These are phyloP conservation scores for Fragaria ananassa DNA, from an alignment of 306 rosid genomes.

Conservation along the genomic window DNA sequence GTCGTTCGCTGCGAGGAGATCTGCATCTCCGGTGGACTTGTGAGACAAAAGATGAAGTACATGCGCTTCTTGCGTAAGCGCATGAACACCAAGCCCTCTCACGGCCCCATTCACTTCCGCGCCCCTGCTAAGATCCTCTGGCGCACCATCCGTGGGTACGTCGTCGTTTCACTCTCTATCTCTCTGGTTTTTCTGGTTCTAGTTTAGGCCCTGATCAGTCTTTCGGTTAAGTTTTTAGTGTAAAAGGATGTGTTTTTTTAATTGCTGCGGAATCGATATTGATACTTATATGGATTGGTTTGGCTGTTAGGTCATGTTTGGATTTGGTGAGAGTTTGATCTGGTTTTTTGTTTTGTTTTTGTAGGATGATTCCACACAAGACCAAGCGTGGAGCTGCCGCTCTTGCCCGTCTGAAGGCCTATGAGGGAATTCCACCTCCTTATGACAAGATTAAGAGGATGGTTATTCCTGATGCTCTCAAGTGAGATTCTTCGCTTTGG, in stretches of 20 bases:
- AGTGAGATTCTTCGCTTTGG: conserved; percentile 34
- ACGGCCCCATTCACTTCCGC: conserved; percentile 74
- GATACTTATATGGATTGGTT: neutral
- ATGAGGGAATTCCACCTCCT: conserved; percentile 60
- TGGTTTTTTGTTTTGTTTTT: neutral
- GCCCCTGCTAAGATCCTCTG: conserved; percentile 76
- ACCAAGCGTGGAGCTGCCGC: conserved; percentile 67
- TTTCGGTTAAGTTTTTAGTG: too few species aligned
- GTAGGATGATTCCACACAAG: conserved; percentile 64
- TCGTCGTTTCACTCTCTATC: neutral
- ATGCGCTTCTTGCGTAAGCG: conserved; percentile 72
- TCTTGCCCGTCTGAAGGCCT: conserved; percentile 56
- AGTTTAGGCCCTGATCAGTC: neutral
- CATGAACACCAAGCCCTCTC: conserved; percentile 80
- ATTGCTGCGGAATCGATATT: too few species aligned
- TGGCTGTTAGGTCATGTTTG: neutral
- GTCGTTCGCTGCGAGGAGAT: conserved; percentile 71
- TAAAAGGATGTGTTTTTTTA: too few species aligned
- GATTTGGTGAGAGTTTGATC: neutral
- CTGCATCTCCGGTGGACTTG: conserved; percentile 64
- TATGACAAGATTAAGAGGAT: conserved; percentile 57
- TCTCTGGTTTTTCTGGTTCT: neutral
- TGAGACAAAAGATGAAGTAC: conserved; percentile 78
- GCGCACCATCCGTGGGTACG: conserved; percentile 80
- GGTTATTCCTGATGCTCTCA: conserved; percentile 66